Percentiles rank a stretch among this genome's conserved stretches.
Conservation (phyloP, 805 yeast species). For the Cyberlindnera sargentensis region DNA sequence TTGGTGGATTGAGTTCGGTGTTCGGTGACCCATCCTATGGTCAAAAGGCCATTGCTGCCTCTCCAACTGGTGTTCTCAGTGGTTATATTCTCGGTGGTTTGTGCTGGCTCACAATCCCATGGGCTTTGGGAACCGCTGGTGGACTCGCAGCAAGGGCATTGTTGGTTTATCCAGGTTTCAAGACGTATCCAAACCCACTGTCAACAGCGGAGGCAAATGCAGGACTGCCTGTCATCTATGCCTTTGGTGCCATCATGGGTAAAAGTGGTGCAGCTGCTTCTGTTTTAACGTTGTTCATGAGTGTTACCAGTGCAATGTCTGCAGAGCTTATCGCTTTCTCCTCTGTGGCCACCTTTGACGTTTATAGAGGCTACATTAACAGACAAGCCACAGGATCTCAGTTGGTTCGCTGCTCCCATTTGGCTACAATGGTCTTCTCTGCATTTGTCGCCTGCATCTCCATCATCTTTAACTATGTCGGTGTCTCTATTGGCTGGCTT, state of each 20-base stretch:
- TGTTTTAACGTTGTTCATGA: slow-evolving; percentile 34
- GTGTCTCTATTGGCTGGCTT: slow-evolving; percentile 36
- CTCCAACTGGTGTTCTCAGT: slow-evolving; percentile 25
- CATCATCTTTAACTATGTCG: slow-evolving; percentile 33
- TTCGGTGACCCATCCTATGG: slow-evolving; percentile 33
- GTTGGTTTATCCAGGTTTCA: slow-evolving; percentile 25
- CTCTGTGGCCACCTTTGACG: slow-evolving; percentile 33
- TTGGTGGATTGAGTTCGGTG: slow-evolving; percentile 28
- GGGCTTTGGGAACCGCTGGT: slow-evolving; percentile 30
- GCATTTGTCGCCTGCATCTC: slow-evolving; percentile 32
- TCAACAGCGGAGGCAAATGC: slow-evolving; percentile 31
- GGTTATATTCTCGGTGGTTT: slow-evolving; percentile 34
- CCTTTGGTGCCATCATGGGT: slow-evolving; percentile 41
- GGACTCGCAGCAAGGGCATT: slow-evolving; percentile 33
- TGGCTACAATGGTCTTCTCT: slow-evolving; percentile 32
- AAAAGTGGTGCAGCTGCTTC: slow-evolving; percentile 35
- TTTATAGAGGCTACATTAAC: slow-evolving; percentile 33
- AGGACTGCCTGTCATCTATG: slow-evolving; percentile 32
- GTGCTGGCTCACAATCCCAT: slow-evolving; percentile 32
- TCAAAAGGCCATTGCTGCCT: slow-evolving; percentile 38
- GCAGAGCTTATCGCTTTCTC: slow-evolving; percentile 38
- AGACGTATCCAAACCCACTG: slow-evolving; percentile 36
- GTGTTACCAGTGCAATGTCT: slow-evolving; percentile 36
- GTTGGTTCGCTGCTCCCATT: slow-evolving; percentile 29
- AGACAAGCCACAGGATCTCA: slow-evolving; percentile 33